These are phyloP conservation scores for Suillus luteus DNA, from an alignment of 768 basidiomycete genomes.

Conservation along the genomic window DNA sequence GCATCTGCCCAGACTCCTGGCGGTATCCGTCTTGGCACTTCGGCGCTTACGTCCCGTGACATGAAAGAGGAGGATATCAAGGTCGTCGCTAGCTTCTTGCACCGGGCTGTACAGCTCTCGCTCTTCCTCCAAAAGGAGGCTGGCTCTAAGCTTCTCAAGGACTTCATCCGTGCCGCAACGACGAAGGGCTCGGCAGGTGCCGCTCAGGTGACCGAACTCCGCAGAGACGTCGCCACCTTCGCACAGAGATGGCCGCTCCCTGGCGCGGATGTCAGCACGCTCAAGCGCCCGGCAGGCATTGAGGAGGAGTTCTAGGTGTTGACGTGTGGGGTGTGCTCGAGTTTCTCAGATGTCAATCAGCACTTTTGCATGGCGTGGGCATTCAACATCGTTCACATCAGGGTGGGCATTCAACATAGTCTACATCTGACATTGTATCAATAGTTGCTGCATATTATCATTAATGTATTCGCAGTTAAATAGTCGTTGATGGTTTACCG, in stretches of 20 bases:
- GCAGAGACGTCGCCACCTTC: constrained; percentile 79
- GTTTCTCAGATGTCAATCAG: constrained; percentile 31
- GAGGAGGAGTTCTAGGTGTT: constrained; percentile 47
- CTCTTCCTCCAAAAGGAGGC: constrained; percentile 92
- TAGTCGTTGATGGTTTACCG: background rate
- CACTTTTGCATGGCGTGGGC: constrained; percentile 30
- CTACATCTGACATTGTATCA: constrained; percentile 31
- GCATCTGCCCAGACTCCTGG: constrained; percentile 94
- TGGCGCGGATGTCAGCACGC: constrained; percentile 61
- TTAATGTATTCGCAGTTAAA: constrained; percentile 7
- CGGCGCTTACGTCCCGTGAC: constrained; percentile 92
- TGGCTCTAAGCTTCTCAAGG: constrained; percentile 91
- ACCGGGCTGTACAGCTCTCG: constrained; percentile 92
- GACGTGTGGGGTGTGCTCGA: constrained; percentile 4
- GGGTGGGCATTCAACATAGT: constrained; percentile 38
- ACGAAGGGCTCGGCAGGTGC: constrained; percentile 72
- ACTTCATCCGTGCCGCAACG: constrained; percentile 86
- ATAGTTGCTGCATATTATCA: constrained; percentile 15
- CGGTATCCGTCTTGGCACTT: constrained; percentile 94
- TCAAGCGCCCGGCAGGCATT: constrained; percentile 63
- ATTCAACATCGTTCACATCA: constrained; percentile 21
- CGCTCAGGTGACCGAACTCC: constrained; percentile 69
- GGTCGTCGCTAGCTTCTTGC: constrained; percentile 85
- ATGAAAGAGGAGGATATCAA: constrained; percentile 90
- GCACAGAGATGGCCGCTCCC: constrained; percentile 91